Evolutionary conservation across 805 yeast genomes (phyloP).

Genomic region (Candida orba): DNA sequence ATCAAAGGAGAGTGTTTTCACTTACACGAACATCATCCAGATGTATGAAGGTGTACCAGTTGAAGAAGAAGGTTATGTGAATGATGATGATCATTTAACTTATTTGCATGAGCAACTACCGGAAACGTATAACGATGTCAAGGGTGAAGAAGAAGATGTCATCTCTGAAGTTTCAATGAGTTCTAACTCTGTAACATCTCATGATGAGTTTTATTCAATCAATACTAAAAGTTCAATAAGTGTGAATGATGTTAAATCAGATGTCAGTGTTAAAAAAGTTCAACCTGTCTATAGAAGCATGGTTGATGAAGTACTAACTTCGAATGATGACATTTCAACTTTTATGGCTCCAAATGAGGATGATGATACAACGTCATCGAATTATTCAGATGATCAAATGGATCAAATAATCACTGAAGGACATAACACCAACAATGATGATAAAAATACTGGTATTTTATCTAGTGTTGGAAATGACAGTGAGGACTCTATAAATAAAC

Average conservation of each 20-base stretch:
- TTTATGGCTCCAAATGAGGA: background rate
- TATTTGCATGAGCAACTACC: background rate
- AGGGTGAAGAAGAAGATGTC: too few species aligned
- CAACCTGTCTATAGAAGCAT: slow-evolving; percentile 1
- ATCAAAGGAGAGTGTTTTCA: background rate
- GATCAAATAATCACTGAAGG: background rate
- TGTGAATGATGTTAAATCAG: too few species aligned
- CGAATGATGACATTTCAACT: background rate
- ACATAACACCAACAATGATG: too few species aligned
- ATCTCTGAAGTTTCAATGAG: background rate
- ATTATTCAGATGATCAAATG: background rate
- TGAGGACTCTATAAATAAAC: too few species aligned
- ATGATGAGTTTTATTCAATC: background rate
- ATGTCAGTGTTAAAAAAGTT: too few species aligned
- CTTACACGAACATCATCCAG: slow-evolving; percentile 6
- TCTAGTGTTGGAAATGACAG: too few species aligned
- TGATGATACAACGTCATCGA: background rate
- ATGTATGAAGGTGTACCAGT: background rate
- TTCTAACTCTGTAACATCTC: too few species aligned
- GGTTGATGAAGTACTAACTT: background rate
- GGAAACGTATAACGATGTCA: background rate
- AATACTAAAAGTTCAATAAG: background rate
- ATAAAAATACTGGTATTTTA: too few species aligned
- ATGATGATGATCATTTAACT: background rate
- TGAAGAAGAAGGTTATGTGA: background rate